Evolutionary conservation across 2,329 filamentous ascomycete genomes (phyloP), one percentile per base, ranked within the genome.

Genomic region (Paraphoma chrysanthemicola): DNA sequence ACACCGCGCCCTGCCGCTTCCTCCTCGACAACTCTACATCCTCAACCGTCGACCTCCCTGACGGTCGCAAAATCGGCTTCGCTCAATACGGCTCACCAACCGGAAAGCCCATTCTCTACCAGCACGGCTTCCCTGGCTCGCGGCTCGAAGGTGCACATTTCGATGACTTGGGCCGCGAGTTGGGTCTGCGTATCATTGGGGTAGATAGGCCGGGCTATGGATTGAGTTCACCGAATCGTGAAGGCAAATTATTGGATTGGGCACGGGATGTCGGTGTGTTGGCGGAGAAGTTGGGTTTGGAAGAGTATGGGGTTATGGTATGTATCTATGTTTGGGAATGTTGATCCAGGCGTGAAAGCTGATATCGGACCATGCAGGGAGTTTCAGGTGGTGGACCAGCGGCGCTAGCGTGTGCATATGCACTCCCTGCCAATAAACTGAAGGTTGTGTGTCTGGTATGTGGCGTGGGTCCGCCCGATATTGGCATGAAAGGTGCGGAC

Each of bases 51-150:
- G 67, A 53, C 1, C 73, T 78, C 2, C 59, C 73, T 0, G 72
- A 76, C 48, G 75, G 74, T 7, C 73, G 76, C 12, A 74, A 68
- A 51, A 62, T 79, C 1, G 72, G 75, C 5, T 78, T 77, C 49
- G 73, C 72, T 33, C 58, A 71, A 38, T 75, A 74, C 44, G 72
- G 73, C 5, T 63, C 63, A 3, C 61, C 57, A 9, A 69, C 60
- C 3, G 71, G 71, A 14, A 59, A 60, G 36, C 23, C 71, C 0
- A 62, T 74, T 16, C 48, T 75, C 10, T 73, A 67, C 56, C 55
- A 66, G 16, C 72, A 75, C n/a, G 72, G 72, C 0, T 54, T 70
- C 1, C 71, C 73, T 1, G 69, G 70, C 7, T 73, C 68, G 8
- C 69, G 73, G 0, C 38, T 75, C 14, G 72, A 76, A 48, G 73